These are phyloP conservation scores for Fusarium neocosmosporiellum DNA, from an alignment of 2,329 filamentous ascomycete genomes.

Conservation along the genomic window DNA sequence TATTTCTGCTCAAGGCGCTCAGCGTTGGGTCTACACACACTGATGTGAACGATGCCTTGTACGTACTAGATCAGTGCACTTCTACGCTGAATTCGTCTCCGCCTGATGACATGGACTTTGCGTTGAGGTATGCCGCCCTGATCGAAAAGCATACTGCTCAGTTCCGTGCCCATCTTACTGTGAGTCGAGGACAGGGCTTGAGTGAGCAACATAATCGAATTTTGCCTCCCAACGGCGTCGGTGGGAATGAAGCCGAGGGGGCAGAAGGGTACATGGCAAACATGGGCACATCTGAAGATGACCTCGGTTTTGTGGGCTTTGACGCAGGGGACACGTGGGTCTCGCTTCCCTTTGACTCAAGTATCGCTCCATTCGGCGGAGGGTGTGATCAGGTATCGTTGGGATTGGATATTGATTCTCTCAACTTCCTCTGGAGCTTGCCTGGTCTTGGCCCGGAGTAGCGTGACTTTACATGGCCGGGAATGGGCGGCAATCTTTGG, in stretches of 20 bases:
- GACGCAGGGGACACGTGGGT: conserved; percentile 17
- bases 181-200: background rate
- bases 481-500: background rate
- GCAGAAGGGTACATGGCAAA: background rate
- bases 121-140: conserved; percentile 35
- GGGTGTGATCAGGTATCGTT: conserved; percentile 17
- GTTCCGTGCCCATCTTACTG: conserved; percentile 24
- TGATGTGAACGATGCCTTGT: conserved; percentile 24
- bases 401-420: conserved; percentile 20
- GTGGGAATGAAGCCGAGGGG: background rate
- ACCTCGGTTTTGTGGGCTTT: background rate
- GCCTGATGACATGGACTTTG: conserved; percentile 41
- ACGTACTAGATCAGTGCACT: conserved; percentile 30
- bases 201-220: background rate
- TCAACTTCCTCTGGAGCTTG: conserved; percentile 28
- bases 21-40: conserved; percentile 28
- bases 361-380: conserved; percentile 20
- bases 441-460: conserved; percentile 15
- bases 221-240: background rate
- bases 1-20: conserved; percentile 37
- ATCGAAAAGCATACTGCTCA: conserved; percentile 36
- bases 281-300: background rate
- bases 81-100: conserved; percentile 18
- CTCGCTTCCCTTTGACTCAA: conserved; percentile 23
- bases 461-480: background rate